Base-by-base conservation (phyloP, 2,329 filamentous ascomycete species). In the Dactylellina haptotyla region DNA sequence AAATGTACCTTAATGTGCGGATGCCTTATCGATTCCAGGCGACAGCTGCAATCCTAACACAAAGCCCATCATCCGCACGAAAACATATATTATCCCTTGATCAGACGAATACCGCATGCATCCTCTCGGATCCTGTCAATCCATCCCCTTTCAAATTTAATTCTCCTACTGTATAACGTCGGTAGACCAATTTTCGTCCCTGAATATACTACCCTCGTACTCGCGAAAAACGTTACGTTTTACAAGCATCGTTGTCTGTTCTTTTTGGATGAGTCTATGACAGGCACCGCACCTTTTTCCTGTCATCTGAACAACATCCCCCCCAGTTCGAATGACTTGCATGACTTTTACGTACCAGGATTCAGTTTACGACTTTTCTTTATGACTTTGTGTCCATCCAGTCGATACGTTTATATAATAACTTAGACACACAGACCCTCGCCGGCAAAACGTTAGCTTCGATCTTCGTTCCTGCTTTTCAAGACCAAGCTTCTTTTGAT, bases 21-120 rank as follows among this genome's bases (percentile, higher is more conserved):
- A 73, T 73, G 69, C 69, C 61, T 73, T 73, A 73, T 73, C 69
- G 69, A 73, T 66, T 66, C 53, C 58, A 73, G 69, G 61, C 69
- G 61, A 61, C 69, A 66, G 39, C 59, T 59, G 23, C 69, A 66
- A 73, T 73, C 69, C 69, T 66, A 62, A 28, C 56, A 66, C 69
- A 62, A 62, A 45, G 20, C 5, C 28, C 51, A 58, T 64, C 66
- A 56, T 39, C 62, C 69, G n/a, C n/a, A n/a, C n/a, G n/a, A 66
- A 58, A 73, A 58, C 56, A 34, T 73, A 73, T 61, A 66, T 61
- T 46, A 66, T 73, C 54, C 69, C 69, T 54, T 66, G 67, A 72
- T 58, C 58, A 59, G 59, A 72, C 54, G 43, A 58, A 41, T 28
- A 26, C 41, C 37, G 14, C 50, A 54, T 72, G 54, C 53, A 62